phyloP scores from a whole-genome alignment of 805 yeast species.

The Ogataea minuta region DNA sequence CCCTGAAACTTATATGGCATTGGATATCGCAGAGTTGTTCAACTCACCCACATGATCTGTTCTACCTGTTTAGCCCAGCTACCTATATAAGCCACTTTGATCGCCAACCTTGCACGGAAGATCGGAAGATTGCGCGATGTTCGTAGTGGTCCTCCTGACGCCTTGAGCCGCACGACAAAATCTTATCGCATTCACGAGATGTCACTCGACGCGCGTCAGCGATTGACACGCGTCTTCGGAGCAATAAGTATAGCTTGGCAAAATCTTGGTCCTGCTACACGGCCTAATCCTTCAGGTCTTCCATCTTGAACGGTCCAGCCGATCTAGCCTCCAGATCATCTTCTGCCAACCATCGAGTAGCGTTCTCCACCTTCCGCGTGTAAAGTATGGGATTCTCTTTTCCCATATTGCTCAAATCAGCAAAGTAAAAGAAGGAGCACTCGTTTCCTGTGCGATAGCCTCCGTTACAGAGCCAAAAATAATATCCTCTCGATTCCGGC shows the following conservation, averaged over 20 bases:
- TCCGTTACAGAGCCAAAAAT: constrained; percentile 65
- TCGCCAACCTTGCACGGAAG: no score
- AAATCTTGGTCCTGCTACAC: background rate
- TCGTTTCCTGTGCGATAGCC: constrained; percentile 41
- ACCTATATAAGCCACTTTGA: no score
- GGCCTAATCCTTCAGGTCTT: constrained; percentile 2
- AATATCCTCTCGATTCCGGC: constrained; percentile 48
- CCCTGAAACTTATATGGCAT: no score
- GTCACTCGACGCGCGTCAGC: no score
- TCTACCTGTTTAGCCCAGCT: no score
- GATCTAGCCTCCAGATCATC: constrained; percentile 34
- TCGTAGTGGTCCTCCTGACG: background rate
- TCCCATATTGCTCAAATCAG: constrained; percentile 36
- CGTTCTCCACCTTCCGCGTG: constrained; percentile 34
- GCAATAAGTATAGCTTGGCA: no score
- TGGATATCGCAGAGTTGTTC: no score
- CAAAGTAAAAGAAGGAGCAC: constrained; percentile 51
- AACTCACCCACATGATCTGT: no score
- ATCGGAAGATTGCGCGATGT: background rate
- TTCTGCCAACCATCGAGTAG: constrained; percentile 47
- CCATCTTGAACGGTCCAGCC: constrained; percentile 3
- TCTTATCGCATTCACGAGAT: no score
- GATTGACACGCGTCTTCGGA: no score
- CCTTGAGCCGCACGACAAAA: constrained; percentile 15
- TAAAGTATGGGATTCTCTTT: constrained; percentile 6